Percentiles rank a stretch among this genome's conserved stretches.
These are phyloP conservation scores for Amaranthus cruentus DNA, from an alignment of 148 eudicot genomes.

Conservation along the genomic window DNA sequence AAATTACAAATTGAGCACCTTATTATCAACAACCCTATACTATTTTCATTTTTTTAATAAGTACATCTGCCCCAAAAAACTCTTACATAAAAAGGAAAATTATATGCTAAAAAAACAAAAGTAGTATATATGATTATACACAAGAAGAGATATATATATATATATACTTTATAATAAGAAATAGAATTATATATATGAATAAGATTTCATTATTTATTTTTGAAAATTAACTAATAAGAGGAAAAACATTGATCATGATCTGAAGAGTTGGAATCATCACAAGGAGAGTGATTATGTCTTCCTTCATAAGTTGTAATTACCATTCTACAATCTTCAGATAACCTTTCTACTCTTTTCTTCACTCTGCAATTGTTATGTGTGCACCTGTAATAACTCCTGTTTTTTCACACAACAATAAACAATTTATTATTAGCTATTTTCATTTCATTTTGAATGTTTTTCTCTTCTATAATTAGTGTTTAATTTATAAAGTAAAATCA, in stretches of 20 bases:
- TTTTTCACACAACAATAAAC: background rate
- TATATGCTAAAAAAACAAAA: no score
- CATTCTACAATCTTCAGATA: constrained; percentile 77
- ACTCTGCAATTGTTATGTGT: constrained; percentile 72
- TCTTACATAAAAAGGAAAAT: no score
- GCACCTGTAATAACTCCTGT: constrained; percentile 83
- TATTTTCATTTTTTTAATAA: no score
- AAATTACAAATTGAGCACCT: no score
- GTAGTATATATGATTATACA: background rate
- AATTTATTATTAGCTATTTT: no score
- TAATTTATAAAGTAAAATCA: no score
- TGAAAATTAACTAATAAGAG: constrained; percentile 33
- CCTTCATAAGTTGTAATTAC: constrained; percentile 88
- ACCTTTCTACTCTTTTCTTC: constrained; percentile 77
- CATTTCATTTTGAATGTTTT: background rate
- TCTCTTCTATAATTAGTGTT: background rate
- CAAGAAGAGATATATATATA: background rate
- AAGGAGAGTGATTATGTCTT: constrained; percentile 70
- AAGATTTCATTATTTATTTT: background rate
- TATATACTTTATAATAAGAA: background rate
- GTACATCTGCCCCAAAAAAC: no score
- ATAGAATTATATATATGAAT: background rate
- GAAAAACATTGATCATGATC: constrained; percentile 60
- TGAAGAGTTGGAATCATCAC: constrained; percentile 56
- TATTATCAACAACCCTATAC: no score